phyloP scores from a whole-genome alignment of 2,329 filamentous ascomycete species.

The Cadophora sp. region DNA sequence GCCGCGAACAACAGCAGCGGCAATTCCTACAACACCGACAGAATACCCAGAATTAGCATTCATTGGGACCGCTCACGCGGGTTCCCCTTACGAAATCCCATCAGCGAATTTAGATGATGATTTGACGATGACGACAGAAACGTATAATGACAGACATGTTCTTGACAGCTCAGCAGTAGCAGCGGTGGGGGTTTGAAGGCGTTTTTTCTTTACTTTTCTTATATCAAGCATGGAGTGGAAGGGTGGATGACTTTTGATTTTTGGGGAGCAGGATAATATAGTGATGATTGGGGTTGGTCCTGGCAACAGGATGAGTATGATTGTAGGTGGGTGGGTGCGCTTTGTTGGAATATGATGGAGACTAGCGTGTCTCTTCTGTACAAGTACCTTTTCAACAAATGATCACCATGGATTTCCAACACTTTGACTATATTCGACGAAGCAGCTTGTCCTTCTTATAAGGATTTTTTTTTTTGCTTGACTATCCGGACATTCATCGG shows the following conservation, averaged over 20 bases:
- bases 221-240: conserved; percentile 7
- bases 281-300: conserved; percentile 11
- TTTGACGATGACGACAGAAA: conserved; percentile 39
- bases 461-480: not conserved
- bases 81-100: conserved; percentile 2
- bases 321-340: not conserved
- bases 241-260: not conserved
- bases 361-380: conserved; percentile 11
- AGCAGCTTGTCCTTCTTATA: not conserved
- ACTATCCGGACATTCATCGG: not conserved
- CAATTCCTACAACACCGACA: conserved; percentile 27
- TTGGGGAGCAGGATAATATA: not conserved
- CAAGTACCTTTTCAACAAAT: conserved; percentile 18
- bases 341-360: conserved; percentile 17
- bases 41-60: conserved; percentile 24
- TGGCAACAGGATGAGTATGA: conserved; percentile 13
- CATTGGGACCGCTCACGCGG: conserved; percentile 19
- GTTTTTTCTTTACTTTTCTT: conserved; percentile 3
- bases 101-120: conserved; percentile 31
- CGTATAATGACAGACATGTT: conserved; percentile 30
- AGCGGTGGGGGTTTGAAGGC: conserved; percentile 14
- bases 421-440: not conserved
- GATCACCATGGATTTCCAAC: not conserved
- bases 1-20: conserved; percentile 38
- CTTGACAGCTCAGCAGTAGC: conserved; percentile 20